Conservation (phyloP, 768 basidiomycete species). For the Tremella fuciformis region DNA sequence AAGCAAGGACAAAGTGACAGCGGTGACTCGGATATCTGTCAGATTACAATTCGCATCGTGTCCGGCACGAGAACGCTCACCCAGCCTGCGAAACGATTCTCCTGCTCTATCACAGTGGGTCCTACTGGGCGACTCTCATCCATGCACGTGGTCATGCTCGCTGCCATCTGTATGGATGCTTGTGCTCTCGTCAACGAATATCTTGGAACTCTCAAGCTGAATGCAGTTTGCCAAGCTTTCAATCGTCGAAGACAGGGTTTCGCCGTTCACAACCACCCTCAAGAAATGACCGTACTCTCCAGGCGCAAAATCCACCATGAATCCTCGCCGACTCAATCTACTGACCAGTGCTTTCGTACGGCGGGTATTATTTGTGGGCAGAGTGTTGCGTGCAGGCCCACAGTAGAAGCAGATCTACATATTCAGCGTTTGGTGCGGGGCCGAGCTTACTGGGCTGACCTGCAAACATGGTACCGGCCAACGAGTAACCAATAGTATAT, state of each 20-base stretch:
- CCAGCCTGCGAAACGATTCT: constrained; percentile 17
- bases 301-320: constrained; percentile 38
- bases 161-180: too few relatives aligned
- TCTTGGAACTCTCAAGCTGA: constrained; percentile 11
- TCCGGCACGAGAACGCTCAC: constrained; percentile 5
- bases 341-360: constrained; percentile 21
- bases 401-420: constrained; percentile 31
- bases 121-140: too few relatives aligned
- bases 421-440: neutral
- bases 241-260: constrained; percentile 16
- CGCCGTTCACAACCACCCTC: constrained; percentile 29
- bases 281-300: constrained; percentile 32
- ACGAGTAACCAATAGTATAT: constrained; percentile 16
- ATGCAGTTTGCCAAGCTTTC: constrained; percentile 17
- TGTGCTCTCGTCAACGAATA: neutral
- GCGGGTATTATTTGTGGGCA: constrained; percentile 8
- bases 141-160: too few relatives aligned
- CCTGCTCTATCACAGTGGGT: constrained; percentile 46
- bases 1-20: constrained; percentile 29
- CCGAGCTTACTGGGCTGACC: constrained; percentile 7
- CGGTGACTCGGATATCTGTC: constrained; percentile 13
- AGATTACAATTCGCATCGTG: neutral
- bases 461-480: constrained; percentile 30
- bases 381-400: neutral
- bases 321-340: constrained; percentile 17